A percentile compares a stretch with the other conserved stretches of the same genome.
Evolutionary conservation across 371 early-diverging fungal genomes (phyloP).

Genomic region (Blakeslea trispora): DNA sequence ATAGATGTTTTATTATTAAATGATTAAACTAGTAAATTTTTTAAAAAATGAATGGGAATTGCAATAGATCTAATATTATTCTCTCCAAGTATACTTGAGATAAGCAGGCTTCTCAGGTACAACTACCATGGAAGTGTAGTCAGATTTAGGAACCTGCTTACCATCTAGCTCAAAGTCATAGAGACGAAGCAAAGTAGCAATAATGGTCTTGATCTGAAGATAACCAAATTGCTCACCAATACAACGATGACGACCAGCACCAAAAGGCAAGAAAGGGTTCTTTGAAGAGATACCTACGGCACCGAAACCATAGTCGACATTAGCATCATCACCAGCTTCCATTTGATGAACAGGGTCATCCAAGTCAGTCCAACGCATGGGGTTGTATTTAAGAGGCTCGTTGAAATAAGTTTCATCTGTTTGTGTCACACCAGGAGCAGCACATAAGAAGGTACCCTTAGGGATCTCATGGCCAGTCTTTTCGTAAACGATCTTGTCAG

Average conservation of each 20-base stretch:
- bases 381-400: conserved; percentile 78
- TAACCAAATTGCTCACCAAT: conserved; percentile 98
- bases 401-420: conserved; percentile 78
- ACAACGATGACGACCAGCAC: conserved; percentile 97
- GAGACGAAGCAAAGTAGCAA: conserved; percentile 76
- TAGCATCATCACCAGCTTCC: conserved; percentile 69
- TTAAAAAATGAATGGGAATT: no score
- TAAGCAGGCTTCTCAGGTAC: conserved; percentile 75
- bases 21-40: no score
- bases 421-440: conserved; percentile 83
- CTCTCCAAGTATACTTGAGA: conserved; percentile 68
- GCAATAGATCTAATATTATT: no score
- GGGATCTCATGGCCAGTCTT: conserved; percentile 84
- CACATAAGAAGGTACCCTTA: conserved; percentile 85
- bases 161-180: conserved; percentile 68
- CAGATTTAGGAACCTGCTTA: conserved; percentile 76
- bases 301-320: conserved; percentile 86
- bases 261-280: conserved; percentile 93
- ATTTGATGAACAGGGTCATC: conserved; percentile 46
- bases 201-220: conserved; percentile 92
- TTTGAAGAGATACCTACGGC: conserved; percentile 71
- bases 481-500: conserved; percentile 65
- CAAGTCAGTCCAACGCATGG: conserved; percentile 75
- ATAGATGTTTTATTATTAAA: no score
- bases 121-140: conserved; percentile 91